Base-by-base conservation (phyloP, 202 grass and related monocot species). In the Panicum virgatum region DNA sequence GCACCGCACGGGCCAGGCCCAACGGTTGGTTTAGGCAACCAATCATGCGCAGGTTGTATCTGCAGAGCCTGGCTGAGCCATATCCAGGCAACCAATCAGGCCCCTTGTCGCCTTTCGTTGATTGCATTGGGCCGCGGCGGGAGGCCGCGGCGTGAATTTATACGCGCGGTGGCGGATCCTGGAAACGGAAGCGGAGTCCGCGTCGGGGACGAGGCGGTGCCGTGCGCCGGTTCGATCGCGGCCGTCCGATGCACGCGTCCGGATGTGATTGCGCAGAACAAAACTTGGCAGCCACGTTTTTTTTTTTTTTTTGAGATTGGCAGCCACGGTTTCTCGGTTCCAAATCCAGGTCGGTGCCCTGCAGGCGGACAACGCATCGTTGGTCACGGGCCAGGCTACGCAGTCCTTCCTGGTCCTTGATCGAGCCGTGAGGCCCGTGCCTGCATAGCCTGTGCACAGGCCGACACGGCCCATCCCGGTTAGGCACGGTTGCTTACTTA, bases 271-370 rank as follows among this genome's bases (percentile, higher is more conserved):
- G 30, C 0, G 32, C 12, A 20, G 70, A 3, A 62, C 18, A 3
- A 40, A 69, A 76, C 84, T 76, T 81, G 78, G 84, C 52, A 14
- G 62, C 11, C n/a, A n/a, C n/a, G n/a, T n/a, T n/a, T n/a, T n/a
- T n/a, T n/a, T n/a, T n/a, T n/a, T n/a, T n/a, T n/a, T n/a, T n/a
- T n/a, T n/a, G n/a, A n/a, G n/a, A n/a, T n/a, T n/a, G n/a, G n/a
- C n/a, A n/a, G 62, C 11, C 8, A 82, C 78, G 78, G 62, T 22
- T 66, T 60, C 43, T 38, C 47, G 48, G 5, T 53, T n/a, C 2
- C 32, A 32, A n/a, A 32, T 3, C 45, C 48, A 20, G 48, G 19
- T 38, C 48, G 30, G n/a, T n/a, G n/a, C n/a, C n/a, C n/a, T n/a
- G n/a, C n/a, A n/a, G 12, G 6, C 47, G 61, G 14, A 63, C 4